Conservation (phyloP, 139 green algal species). For the Auxenochlorella pyrenoidosa region DNA sequence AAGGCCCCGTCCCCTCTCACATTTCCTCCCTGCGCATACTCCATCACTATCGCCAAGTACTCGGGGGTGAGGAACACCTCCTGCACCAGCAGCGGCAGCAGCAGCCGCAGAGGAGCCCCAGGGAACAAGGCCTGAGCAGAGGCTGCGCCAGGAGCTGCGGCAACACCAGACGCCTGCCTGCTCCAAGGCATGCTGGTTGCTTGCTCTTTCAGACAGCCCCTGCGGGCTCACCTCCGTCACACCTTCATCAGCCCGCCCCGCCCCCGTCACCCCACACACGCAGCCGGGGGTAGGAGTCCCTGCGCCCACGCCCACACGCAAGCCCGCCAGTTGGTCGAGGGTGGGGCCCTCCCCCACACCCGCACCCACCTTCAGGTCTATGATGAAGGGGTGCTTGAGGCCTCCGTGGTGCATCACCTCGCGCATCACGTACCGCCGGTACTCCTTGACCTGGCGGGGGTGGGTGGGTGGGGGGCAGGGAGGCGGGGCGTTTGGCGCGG, state of each 20-base stretch:
- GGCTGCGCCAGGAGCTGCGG: not conserved
- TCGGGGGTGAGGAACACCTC: conserved; percentile 62
- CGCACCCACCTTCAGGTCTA: conserved; percentile 36
- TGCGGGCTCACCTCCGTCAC: no score
- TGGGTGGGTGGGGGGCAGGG: not conserved
- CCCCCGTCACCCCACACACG: no score
- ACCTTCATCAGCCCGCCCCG: no score
- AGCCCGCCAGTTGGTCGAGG: no score
- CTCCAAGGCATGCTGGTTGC: no score
- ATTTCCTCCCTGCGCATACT: conserved; percentile 77
- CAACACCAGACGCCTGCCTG: not conserved
- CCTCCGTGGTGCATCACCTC: conserved; percentile 68
- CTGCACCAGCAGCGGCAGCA: not conserved
- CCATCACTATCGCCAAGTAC: conserved; percentile 69
- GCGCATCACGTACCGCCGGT: conserved; percentile 58
- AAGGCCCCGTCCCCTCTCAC: conserved; percentile 31
- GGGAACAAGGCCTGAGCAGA: not conserved
- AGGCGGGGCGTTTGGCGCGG: no score
- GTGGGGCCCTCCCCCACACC: not conserved
- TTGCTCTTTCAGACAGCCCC: no score
- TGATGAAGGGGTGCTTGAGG: conserved; percentile 66
- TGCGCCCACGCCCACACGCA: no score
- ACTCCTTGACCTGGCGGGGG: conserved; percentile 34
- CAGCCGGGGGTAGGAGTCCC: no score
- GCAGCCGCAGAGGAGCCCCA: no score